A percentile compares a stretch with the other conserved stretches of the same genome.
Conservation (phyloP, 2,329 filamentous ascomycete species). For the Hypocreales sp. region DNA sequence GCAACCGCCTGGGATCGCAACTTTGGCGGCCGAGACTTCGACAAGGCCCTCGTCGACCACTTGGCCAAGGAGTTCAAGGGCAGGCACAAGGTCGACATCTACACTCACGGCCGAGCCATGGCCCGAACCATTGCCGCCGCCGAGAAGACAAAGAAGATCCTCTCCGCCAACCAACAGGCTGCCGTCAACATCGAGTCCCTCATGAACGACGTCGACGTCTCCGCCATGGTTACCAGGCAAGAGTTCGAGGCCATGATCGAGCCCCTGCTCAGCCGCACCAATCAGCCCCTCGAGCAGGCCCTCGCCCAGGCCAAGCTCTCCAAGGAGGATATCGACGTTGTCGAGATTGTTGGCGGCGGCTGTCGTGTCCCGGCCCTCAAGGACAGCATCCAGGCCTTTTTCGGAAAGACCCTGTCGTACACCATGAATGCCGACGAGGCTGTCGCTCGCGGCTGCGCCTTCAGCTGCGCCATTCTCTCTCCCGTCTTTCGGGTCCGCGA, state of each 20-base stretch:
- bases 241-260: conserved; percentile 85
- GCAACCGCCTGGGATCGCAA: conserved; percentile 85
- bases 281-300: conserved; percentile 70
- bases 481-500: conserved; percentile 97
- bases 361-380: conserved; percentile 90
- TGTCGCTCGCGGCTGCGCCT: conserved; percentile 86
- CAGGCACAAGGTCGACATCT: conserved; percentile 95
- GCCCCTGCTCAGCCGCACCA: conserved; percentile 62
- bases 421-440: conserved; percentile 98
- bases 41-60: conserved; percentile 88
- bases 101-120: conserved; percentile 75
- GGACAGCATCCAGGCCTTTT: conserved; percentile 77
- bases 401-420: conserved; percentile 84
- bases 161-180: conserved; percentile 86
- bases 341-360: conserved; percentile 90
- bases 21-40: conserved; percentile 94
- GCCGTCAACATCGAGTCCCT: conserved; percentile 94
- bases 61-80: conserved; percentile 92
- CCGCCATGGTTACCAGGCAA: conserved; percentile 77
- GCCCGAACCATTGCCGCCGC: conserved; percentile 76
- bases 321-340: conserved; percentile 77
- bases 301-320: conserved; percentile 86
- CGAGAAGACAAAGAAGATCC: conserved; percentile 96
- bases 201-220: conserved; percentile 95
- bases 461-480: conserved; percentile 93